These are phyloP conservation scores for Oidiodendron maius DNA, from an alignment of 495 filamentous ascomycete species.

Conservation along the genomic window DNA sequence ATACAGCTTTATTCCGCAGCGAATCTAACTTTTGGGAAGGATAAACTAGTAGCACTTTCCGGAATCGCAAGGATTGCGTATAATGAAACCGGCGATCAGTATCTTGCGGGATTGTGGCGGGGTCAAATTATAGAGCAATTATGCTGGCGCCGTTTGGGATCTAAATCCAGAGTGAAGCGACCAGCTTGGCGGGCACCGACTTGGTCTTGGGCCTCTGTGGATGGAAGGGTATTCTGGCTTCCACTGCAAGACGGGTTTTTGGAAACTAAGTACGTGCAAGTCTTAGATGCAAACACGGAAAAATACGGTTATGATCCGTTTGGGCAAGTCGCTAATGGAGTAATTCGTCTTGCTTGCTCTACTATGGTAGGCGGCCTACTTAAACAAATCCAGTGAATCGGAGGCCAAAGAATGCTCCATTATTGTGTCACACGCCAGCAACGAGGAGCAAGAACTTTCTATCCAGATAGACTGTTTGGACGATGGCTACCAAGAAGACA, in stretches of 20 bases:
- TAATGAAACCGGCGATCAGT: conserved; percentile 9
- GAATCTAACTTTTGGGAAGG: conserved; percentile 3
- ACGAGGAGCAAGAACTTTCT: neutral
- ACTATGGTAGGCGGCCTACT: conserved; percentile 1
- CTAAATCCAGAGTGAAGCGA: conserved; percentile 2
- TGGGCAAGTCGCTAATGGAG: conserved; percentile 3
- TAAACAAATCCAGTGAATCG: conserved; percentile 1
- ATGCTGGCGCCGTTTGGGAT: conserved; percentile 4
- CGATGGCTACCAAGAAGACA: neutral
- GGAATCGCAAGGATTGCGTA: neutral
- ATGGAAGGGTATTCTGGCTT: conserved; percentile 2
- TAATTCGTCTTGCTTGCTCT: conserved; percentile 8
- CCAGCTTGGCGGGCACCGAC: conserved; percentile 5
- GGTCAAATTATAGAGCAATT: conserved; percentile 3
- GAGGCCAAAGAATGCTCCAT: neutral
- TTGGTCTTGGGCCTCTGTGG: conserved; percentile 7
- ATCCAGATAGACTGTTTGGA: conserved; percentile 8
- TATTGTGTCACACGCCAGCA: conserved; percentile 4
- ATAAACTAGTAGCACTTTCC: conserved; percentile 8
- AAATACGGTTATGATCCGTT: conserved; percentile 5
- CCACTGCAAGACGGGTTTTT: neutral
- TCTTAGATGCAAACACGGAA: conserved; percentile 5
- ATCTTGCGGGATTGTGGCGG: conserved; percentile 8
- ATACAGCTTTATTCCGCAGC: conserved; percentile 4
- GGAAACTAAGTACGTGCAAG: conserved; percentile 5